A percentile compares a stretch with the other conserved stretches of the same genome.
Conservation (phyloP, 371 early-diverging fungal genomes). For the Coemansia linderi region DNA sequence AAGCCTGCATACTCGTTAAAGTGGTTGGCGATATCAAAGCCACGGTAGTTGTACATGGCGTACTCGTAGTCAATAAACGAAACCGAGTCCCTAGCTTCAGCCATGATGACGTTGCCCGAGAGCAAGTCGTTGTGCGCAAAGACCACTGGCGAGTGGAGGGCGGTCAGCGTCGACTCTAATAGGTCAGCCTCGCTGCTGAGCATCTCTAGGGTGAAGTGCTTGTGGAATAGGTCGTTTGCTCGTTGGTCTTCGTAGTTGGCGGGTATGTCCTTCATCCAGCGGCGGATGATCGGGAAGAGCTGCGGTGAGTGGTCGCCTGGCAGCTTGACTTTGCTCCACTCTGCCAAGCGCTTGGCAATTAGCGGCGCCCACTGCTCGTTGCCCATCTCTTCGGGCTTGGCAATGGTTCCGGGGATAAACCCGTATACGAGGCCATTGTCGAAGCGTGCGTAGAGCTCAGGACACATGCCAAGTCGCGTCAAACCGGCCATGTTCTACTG, state of each 20-base stretch:
- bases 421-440: slow-evolving; percentile 90
- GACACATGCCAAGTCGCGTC: slow-evolving; percentile 69
- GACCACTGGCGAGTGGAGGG: slow-evolving; percentile 75
- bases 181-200: slow-evolving; percentile 60
- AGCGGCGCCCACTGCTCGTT: slow-evolving; percentile 69
- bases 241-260: slow-evolving; percentile 61
- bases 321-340: slow-evolving; percentile 77
- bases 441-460: slow-evolving; percentile 85
- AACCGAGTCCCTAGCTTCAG: slow-evolving; percentile 61
- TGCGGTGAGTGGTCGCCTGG: slow-evolving; percentile 60
- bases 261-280: slow-evolving; percentile 83
- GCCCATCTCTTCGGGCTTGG: slow-evolving; percentile 70
- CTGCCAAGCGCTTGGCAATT: slow-evolving; percentile 77
- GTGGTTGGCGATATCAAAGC: slow-evolving; percentile 94
- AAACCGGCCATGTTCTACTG: slow-evolving; percentile 78
- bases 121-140: slow-evolving; percentile 93
- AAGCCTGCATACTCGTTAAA: slow-evolving; percentile 93
- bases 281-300: slow-evolving; percentile 75
- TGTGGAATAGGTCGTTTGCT: slow-evolving; percentile 66
- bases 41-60: slow-evolving; percentile 79
- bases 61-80: slow-evolving; percentile 95
- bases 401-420: slow-evolving; percentile 75
- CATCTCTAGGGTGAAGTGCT: slow-evolving; percentile 60
- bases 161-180: slow-evolving; percentile 62
- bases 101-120: slow-evolving; percentile 84